phyloP scores from a whole-genome alignment of 208 protist species.

The Leishmania gerbilli region DNA sequence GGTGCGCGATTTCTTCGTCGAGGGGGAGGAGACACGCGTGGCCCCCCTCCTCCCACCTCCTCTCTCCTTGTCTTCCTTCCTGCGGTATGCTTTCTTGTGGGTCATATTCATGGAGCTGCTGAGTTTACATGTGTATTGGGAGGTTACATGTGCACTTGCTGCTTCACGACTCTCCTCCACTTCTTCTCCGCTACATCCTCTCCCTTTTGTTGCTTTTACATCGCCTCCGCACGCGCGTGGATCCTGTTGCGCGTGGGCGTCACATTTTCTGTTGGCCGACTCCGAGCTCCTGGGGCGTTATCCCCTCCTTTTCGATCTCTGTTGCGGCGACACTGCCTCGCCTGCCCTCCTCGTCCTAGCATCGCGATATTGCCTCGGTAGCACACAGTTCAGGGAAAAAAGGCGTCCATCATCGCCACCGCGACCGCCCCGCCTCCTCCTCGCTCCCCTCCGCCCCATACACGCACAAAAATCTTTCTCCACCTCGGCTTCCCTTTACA shows the following conservation, averaged over 20 bases:
- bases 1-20: not conserved
- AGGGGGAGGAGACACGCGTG: not conserved
- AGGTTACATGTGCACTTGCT: not conserved
- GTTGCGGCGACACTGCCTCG: not conserved
- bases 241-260: not conserved
- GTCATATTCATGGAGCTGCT: not conserved
- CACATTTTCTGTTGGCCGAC: not conserved
- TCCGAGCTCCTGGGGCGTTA: not conserved
- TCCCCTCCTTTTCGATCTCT: not conserved
- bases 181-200: not conserved
- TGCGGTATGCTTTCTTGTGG: not conserved
- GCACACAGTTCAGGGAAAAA: not conserved
- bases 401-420: not conserved
- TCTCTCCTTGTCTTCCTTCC: not conserved
- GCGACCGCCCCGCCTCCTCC: not conserved
- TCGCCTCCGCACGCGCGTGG: not conserved
- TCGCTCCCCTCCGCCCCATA: not conserved
- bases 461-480: not conserved
- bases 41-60: not conserved
- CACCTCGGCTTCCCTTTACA: not conserved
- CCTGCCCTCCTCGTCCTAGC: not conserved
- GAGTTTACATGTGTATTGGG: not conserved
- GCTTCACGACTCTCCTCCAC: not conserved
- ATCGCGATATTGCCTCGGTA: not conserved
- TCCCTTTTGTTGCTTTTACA: not conserved